Evolutionary conservation across 306 rosid genomes (phyloP).

Genomic region (Alnus glutinosa): DNA sequence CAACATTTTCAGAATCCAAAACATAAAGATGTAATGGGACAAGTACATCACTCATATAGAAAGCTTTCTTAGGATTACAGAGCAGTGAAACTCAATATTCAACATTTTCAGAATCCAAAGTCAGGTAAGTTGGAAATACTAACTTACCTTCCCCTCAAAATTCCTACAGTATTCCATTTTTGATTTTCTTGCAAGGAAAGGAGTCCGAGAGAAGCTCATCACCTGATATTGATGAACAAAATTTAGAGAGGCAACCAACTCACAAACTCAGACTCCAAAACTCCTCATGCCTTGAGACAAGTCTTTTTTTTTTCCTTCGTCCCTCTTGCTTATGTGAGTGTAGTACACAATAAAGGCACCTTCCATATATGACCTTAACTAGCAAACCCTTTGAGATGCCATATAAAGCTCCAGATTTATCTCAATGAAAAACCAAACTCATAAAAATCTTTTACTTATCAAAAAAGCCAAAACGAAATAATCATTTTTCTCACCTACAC

Average conservation of each 20-base stretch:
- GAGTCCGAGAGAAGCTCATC: neutral
- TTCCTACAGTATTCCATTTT: neutral
- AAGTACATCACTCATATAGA: no score
- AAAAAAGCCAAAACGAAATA: neutral
- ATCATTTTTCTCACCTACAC: constrained; percentile 74
- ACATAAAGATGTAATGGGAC: no score
- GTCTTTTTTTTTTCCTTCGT: no score
- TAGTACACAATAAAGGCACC: neutral
- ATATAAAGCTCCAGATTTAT: neutral
- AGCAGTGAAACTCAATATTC: neutral
- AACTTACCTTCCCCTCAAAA: neutral
- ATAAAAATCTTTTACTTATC: no score
- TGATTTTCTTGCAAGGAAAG: neutral
- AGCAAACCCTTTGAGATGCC: neutral
- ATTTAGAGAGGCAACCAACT: no score
- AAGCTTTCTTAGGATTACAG: no score
- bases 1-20: no score
- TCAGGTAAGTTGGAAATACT: neutral
- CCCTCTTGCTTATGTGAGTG: neutral
- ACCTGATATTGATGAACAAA: neutral
- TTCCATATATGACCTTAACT: neutral
- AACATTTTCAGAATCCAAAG: neutral
- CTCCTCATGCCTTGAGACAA: neutral
- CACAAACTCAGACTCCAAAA: neutral
- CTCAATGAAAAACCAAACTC: neutral